These are phyloP conservation scores for Isochrysis galbana DNA, from an alignment of 78 protist genomes.

Conservation along the genomic window DNA sequence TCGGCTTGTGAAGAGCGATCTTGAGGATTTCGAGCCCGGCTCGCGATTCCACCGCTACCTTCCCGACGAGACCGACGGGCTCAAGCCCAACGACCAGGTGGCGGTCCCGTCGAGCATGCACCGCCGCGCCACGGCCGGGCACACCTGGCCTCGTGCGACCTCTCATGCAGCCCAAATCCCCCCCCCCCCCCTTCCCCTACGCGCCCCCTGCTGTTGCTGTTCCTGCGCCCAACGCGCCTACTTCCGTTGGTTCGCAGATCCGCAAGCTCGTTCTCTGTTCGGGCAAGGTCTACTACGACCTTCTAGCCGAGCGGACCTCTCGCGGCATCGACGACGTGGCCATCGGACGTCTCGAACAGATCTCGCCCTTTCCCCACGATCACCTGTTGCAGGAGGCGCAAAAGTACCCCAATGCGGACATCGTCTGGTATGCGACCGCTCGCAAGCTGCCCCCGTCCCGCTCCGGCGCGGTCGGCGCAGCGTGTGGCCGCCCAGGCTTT, in stretches of 20 bases:
- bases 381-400: constrained; percentile 55
- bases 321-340: constrained; percentile 1
- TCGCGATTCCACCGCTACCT: constrained; percentile 70
- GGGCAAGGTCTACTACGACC: constrained; percentile 82
- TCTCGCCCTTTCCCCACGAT: constrained; percentile 94
- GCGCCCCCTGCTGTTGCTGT: neutral
- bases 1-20: constrained; percentile 41
- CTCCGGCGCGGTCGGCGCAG: no score
- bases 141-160: no score
- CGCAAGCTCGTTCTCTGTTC: constrained; percentile 84
- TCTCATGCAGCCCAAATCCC: no score
- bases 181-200: neutral
- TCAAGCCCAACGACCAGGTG: no score
- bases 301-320: constrained; percentile 4
- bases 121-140: no score
- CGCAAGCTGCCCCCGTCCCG: no score
- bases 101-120: no score
- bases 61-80: neutral
- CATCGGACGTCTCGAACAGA: constrained; percentile 64
- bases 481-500: no score
- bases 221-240: no score
- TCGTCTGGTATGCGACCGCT: no score
- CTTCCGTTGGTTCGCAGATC: no score
- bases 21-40: constrained; percentile 72
- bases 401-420: constrained; percentile 65